Evolutionary conservation across 2,329 filamentous ascomycete genomes (phyloP).

Genomic region (Amauroascus niger): DNA sequence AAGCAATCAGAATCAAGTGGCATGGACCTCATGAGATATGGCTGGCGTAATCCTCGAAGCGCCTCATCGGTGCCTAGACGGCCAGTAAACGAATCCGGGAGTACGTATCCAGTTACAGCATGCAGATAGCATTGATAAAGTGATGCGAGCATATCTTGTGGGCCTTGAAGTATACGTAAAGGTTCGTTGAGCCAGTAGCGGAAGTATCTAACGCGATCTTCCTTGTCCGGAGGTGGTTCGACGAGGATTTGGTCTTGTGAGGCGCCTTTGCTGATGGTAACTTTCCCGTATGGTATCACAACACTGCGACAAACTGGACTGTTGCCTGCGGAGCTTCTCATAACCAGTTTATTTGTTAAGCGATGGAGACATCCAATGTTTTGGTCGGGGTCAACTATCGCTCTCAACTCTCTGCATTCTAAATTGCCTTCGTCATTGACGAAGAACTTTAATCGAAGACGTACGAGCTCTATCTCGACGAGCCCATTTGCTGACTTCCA

Average conservation of each 20-base stretch:
- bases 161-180: constrained; percentile 18
- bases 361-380: constrained; percentile 20
- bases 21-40: constrained; percentile 14
- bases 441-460: constrained; percentile 41
- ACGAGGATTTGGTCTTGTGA: constrained; percentile 20
- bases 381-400: constrained; percentile 20
- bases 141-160: constrained; percentile 17
- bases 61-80: constrained; percentile 27
- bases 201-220: constrained; percentile 12
- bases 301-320: constrained; percentile 15
- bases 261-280: constrained; percentile 5
- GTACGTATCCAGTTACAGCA: constrained; percentile 24
- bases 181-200: constrained; percentile 21
- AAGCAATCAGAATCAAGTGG: constrained; percentile 14
- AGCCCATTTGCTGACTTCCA: neutral
- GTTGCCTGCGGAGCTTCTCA: constrained; percentile 10
- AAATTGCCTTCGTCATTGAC: constrained; percentile 4
- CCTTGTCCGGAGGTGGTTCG: neutral
- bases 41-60: constrained; percentile 19
- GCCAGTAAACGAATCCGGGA: constrained; percentile 26
- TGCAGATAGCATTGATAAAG: constrained; percentile 27
- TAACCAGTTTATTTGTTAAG: constrained; percentile 22
- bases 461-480: constrained; percentile 36
- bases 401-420: constrained; percentile 5
- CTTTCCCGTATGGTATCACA: constrained; percentile 22